Conservation (phyloP, 2,329 filamentous ascomycete species). For the Trichoderma afroharzianum region DNA sequence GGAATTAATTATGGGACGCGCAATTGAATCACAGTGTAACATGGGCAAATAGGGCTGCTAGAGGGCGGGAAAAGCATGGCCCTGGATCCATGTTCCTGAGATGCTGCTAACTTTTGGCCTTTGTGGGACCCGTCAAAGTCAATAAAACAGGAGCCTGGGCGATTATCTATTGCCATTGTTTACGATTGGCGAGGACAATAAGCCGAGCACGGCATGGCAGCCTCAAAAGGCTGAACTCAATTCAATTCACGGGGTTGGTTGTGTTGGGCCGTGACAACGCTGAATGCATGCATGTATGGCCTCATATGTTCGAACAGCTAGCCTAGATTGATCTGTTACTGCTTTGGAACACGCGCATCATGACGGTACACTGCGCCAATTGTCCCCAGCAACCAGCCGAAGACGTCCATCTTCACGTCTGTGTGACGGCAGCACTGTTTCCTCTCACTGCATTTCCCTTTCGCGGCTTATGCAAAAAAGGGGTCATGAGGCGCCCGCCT, state of each 20-base stretch:
- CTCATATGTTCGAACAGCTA: neutral
- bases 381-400: neutral
- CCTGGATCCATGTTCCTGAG: conserved; percentile 4
- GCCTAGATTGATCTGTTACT: neutral
- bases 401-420: neutral
- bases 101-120: neutral
- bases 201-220: neutral
- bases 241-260: neutral
- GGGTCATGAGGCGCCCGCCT: neutral
- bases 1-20: conserved; percentile 5
- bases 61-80: neutral
- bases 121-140: conserved; percentile 11
- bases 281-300: too few relatives aligned
- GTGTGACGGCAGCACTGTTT: neutral
- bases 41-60: conserved; percentile 9
- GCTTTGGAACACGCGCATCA: neutral
- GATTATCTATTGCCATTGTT: neutral
- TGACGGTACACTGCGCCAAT: neutral
- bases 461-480: neutral
- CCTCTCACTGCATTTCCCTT: neutral
- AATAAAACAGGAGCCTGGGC: neutral
- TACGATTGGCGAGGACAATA: neutral
- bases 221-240: neutral
- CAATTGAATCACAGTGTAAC: neutral
- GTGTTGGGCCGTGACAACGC: neutral